Evolutionary conservation across 306 rosid species (phyloP), one percentile per base, ranked within the genome.

Genomic region (Oemleria cerasiformis): DNA sequence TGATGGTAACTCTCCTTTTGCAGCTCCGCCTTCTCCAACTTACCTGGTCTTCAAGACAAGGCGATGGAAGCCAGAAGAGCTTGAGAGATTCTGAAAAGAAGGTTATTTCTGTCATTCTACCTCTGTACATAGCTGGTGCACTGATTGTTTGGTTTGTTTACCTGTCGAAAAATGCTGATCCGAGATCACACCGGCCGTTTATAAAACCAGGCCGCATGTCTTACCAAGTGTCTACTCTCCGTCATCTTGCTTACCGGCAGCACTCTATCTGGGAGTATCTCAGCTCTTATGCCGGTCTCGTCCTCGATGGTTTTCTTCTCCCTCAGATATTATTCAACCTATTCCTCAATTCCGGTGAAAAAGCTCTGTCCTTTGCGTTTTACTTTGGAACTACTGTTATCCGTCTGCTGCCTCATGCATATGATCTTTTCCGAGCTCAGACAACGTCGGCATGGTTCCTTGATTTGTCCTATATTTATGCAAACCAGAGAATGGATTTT

Each of bases 381-480:
- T 93, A 91, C 67, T 16, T 73, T 12, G 97, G 98, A 75, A 81
- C 89, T 56, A 91, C 94, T 70, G 17, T 83, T 80, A 85, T 91
- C 72, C 94, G 86, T 6, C 84, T 89, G 73, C 74, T 90, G 65
- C 97, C 97, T 71, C 98, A 88, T 85, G 96, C 94, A 15, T 93
- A 91, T 56, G 97, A 93, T 84, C 90, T 92, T 42, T 90, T 81
- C 84, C 78, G 97, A 78, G 87, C 86, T 76, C 97, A 72, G 72
- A 76, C 80, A 30, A 30, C 36, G 4, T 30, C 58, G 72, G 83
- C 87, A 34, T 76, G 86, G 87, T 77, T 78, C 81, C 88, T 91
- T 34, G 87, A 82, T 74, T 75, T 83, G 44, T 81, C 96, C 1
- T 87, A 80, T 68, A 86, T 90, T 56, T 93, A 88, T 67, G 98